Conservation (phyloP, 371 early-diverging fungal genomes). For the Dinochytrium kinnereticum region DNA sequence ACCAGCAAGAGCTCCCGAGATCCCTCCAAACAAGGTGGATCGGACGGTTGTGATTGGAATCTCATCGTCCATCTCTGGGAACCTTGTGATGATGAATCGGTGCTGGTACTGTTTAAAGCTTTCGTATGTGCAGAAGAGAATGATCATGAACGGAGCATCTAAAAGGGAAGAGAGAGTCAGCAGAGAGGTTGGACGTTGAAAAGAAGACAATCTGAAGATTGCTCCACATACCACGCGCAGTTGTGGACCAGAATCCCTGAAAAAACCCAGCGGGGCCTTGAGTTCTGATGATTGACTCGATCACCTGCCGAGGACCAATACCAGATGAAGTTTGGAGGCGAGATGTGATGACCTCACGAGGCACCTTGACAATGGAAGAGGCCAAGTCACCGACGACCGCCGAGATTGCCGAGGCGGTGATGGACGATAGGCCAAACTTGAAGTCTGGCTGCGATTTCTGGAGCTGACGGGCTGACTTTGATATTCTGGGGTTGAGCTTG, state of each 20-base stretch:
- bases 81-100: slow-evolving; percentile 37
- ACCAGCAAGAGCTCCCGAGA: slow-evolving; percentile 83
- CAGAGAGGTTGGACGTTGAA: too few relatives aligned
- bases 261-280: slow-evolving; percentile 77
- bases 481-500: slow-evolving; percentile 26
- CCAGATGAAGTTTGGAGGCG: slow-evolving; percentile 75
- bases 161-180: background rate
- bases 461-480: slow-evolving; percentile 34
- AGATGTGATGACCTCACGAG: slow-evolving; percentile 83
- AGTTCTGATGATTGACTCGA: slow-evolving; percentile 62
- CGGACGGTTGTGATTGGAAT: slow-evolving; percentile 71
- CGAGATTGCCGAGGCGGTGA: slow-evolving; percentile 68
- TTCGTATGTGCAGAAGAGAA: slow-evolving; percentile 80
- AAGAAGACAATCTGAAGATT: too few relatives aligned
- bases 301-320: slow-evolving; percentile 47
- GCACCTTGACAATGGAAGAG: slow-evolving; percentile 80
- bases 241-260: slow-evolving; percentile 79
- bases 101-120: slow-evolving; percentile 77
- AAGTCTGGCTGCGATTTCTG: slow-evolving; percentile 19
- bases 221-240: slow-evolving; percentile 46
- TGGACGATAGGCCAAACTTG: slow-evolving; percentile 48
- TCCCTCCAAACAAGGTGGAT: slow-evolving; percentile 81
- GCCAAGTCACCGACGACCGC: slow-evolving; percentile 79
- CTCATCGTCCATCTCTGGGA: slow-evolving; percentile 47
- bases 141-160: slow-evolving; percentile 76